Conservation (phyloP, 2,329 filamentous ascomycete genomes). For the Aspergillus sp. region DNA sequence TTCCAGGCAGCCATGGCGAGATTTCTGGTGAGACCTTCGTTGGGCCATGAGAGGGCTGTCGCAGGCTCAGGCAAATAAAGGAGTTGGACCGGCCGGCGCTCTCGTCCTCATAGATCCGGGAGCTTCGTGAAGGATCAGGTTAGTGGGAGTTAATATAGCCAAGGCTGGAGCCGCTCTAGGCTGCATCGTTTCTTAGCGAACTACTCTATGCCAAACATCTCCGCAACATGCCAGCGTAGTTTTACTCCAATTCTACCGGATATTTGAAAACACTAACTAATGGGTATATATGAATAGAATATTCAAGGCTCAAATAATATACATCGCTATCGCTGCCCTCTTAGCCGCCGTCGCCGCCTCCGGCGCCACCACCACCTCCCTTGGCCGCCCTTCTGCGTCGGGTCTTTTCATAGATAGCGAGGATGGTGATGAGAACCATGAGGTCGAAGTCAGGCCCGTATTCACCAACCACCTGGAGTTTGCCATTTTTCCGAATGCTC, state of each 20-base stretch:
- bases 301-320: too few species aligned
- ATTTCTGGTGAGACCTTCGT: constrained; percentile 37
- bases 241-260: not conserved
- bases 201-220: not conserved
- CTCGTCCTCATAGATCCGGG: constrained; percentile 9
- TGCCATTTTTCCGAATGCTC: constrained; percentile 31
- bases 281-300: not conserved
- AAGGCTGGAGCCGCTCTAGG: constrained; percentile 12
- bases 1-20: constrained; percentile 34
- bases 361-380: constrained; percentile 13
- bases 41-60: constrained; percentile 26
- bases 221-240: not conserved
- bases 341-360: constrained; percentile 13
- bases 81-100: constrained; percentile 1
- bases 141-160: constrained; percentile 15
- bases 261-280: not conserved
- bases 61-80: not conserved
- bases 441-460: constrained; percentile 30
- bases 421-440: constrained; percentile 28
- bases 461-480: constrained; percentile 28
- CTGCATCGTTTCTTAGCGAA: constrained; percentile 15
- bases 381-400: constrained; percentile 15
- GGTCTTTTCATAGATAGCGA: constrained; percentile 27
- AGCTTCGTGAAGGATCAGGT: constrained; percentile 8
- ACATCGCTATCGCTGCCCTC: too few species aligned